Base-by-base conservation (phyloP, 2,329 filamentous ascomycete genomes). In the Epichloe festucae region DNA sequence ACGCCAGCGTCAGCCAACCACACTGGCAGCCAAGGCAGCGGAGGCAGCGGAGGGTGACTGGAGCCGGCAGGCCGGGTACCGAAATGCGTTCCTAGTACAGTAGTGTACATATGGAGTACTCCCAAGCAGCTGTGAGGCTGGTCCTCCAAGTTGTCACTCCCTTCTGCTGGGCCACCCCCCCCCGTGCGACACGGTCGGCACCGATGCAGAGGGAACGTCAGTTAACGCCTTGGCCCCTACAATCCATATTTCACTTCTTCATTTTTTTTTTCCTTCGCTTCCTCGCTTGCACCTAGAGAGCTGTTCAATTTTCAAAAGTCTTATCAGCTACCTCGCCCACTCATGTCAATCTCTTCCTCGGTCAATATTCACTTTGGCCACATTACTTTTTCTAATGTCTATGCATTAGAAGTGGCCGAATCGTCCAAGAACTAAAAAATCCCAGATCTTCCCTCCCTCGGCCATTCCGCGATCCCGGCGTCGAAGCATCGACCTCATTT, bases 391-490 rank as follows among this genome's bases (percentile, higher is more conserved):
- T 46, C 5, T 40, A 21, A 14, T 27, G 43, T 50, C 10, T 21
- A 7, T 8, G 31, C 34, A 2, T 35, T 12, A 46, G 39, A 36
- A 47, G 31, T 41, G 21, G 48, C 31, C 44, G 35, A 46, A 47
- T 49, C 21, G 35, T 27, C 19, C 19, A 14, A 35, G 6, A 36
- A 50, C 46, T 47, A 38, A 39, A 47, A 42, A 52, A 41, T 40
- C 43, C 5, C 15, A 54, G 49, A 49, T 49, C 48, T 23, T 42
- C 46, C 31, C 39, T 54, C 34, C 43, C 39, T 52, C 42, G 46
- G 34, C 52, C 52, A 19, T 48, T 45, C 42, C 46, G 50, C 39
- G 52, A 54, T 38, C 49, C 34, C 38, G 47, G 49, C 50, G 50
- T 47, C 43, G 31, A 36, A 42, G 52, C 52, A 48, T 48, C 49